Conservation (phyloP, 2,329 filamentous ascomycete genomes). For the Pyrenochaeta sp. region DNA sequence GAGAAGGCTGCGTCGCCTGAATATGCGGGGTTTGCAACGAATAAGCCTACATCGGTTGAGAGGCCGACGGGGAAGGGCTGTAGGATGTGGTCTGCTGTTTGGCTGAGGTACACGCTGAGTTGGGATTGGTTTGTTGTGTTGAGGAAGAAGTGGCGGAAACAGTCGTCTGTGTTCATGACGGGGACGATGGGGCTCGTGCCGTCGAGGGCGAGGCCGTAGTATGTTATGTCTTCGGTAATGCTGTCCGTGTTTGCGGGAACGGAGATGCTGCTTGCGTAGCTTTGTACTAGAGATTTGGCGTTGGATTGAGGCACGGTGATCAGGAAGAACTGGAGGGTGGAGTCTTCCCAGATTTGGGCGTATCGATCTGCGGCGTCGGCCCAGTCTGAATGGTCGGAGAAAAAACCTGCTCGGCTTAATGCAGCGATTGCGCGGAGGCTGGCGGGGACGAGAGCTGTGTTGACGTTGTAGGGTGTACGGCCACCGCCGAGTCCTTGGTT, state of each 20-base stretch:
- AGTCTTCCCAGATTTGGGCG: conserved; percentile 69
- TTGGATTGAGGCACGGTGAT: conserved; percentile 53
- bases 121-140: conserved; percentile 67
- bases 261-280: conserved; percentile 59
- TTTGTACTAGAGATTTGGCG: conserved; percentile 58
- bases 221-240: conserved; percentile 58
- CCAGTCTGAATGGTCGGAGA: conserved; percentile 61
- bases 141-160: conserved; percentile 69
- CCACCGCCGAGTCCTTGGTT: conserved; percentile 68
- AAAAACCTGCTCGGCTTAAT: conserved; percentile 61
- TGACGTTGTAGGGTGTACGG: conserved; percentile 71
- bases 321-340: conserved; percentile 66
- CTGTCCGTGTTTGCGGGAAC: conserved; percentile 55
- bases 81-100: conserved; percentile 66
- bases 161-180: conserved; percentile 71
- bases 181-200: conserved; percentile 59
- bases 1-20: conserved; percentile 55
- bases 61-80: conserved; percentile 67
- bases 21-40: conserved; percentile 70
- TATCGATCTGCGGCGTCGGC: conserved; percentile 52
- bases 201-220: conserved; percentile 66
- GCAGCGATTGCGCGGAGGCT: conserved; percentile 66
- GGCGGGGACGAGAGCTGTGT: conserved; percentile 69
- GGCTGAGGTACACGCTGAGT: conserved; percentile 64
- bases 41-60: conserved; percentile 63